phyloP scores from a whole-genome alignment of 2,329 filamentous ascomycete genomes.

The Alternaria arborescens region DNA sequence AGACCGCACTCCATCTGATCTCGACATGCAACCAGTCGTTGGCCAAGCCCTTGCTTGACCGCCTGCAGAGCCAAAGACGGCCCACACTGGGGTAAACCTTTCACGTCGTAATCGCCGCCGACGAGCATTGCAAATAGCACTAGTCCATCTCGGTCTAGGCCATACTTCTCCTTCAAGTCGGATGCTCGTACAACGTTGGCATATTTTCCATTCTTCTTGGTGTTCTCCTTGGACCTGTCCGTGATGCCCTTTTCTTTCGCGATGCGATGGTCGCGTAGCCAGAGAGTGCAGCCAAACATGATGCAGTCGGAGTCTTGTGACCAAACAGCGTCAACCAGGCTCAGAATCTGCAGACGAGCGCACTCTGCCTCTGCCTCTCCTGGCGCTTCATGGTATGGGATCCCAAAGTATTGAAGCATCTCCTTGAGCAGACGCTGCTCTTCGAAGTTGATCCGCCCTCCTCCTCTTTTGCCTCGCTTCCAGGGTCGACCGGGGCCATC shows the following conservation, averaged over 20 bases:
- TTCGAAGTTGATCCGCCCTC: conserved; percentile 46
- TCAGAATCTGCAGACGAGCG: conserved; percentile 54
- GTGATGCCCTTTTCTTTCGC: conserved; percentile 31
- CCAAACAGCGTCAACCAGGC: conserved; percentile 60
- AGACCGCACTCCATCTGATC: conserved; percentile 28
- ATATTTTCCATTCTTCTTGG: conserved; percentile 40
- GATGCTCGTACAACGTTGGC: conserved; percentile 45
- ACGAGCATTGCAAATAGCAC: conserved; percentile 54
- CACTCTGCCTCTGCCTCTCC: conserved; percentile 61
- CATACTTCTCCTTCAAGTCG: conserved; percentile 36
- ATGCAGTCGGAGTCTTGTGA: conserved; percentile 58
- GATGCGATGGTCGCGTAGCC: conserved; percentile 51
- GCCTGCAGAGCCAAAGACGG: conserved; percentile 37
- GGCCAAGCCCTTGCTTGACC: conserved; percentile 42
- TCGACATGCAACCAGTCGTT: conserved; percentile 33
- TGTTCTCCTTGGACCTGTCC: conserved; percentile 40
- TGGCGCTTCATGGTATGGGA: conserved; percentile 57
- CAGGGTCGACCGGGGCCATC: conserved; percentile 59
- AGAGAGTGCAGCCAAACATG: conserved; percentile 57
- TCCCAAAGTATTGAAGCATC: conserved; percentile 49
- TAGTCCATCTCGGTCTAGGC: conserved; percentile 48
- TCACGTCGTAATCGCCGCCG: conserved; percentile 55
- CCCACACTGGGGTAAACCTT: conserved; percentile 51
- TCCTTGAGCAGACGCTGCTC: conserved; percentile 47
- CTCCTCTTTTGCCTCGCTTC: conserved; percentile 45